phyloP scores from a whole-genome alignment of 192 early-diverging fungal species.

The Entomortierella beljakovae region DNA sequence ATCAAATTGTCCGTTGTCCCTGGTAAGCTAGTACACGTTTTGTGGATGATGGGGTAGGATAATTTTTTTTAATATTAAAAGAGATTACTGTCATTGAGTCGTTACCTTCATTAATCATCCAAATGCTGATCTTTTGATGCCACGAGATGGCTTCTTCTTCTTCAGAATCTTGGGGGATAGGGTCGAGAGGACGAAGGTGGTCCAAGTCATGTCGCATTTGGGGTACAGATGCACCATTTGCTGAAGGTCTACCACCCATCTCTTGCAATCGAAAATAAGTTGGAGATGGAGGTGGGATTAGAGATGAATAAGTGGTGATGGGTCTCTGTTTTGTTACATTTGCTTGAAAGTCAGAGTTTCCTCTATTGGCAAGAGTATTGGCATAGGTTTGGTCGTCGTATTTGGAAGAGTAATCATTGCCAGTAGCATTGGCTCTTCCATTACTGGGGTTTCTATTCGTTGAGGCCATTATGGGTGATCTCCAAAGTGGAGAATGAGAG shows the following conservation, averaged over 20 bases:
- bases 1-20: too few relatives aligned
- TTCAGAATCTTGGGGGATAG: background rate
- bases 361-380: conserved; percentile 52
- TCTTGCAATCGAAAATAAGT: conserved; percentile 50
- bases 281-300: conserved; percentile 46
- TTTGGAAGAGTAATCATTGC: conserved; percentile 33
- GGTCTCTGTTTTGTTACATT: conserved; percentile 34
- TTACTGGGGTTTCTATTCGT: background rate
- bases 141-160: conserved; percentile 27
- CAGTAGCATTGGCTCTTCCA: conserved; percentile 7
- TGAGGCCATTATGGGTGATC: background rate
- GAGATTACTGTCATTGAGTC: background rate
- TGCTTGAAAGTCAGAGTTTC: conserved; percentile 24
- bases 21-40: too few relatives aligned
- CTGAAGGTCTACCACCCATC: conserved; percentile 12
- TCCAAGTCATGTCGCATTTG: conserved; percentile 17
- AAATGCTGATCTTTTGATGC: conserved; percentile 55
- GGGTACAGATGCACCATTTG: background rate
- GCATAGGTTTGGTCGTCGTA: conserved; percentile 37
- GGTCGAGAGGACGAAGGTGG: conserved; percentile 34
- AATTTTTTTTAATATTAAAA: background rate
- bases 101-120: conserved; percentile 64
- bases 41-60: too few relatives aligned
- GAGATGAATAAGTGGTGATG: conserved; percentile 33
- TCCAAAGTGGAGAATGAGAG: background rate